These are phyloP conservation scores for Phytophthora cactorum DNA, from an alignment of 352 stramenopile genomes.

Conservation along the genomic window DNA sequence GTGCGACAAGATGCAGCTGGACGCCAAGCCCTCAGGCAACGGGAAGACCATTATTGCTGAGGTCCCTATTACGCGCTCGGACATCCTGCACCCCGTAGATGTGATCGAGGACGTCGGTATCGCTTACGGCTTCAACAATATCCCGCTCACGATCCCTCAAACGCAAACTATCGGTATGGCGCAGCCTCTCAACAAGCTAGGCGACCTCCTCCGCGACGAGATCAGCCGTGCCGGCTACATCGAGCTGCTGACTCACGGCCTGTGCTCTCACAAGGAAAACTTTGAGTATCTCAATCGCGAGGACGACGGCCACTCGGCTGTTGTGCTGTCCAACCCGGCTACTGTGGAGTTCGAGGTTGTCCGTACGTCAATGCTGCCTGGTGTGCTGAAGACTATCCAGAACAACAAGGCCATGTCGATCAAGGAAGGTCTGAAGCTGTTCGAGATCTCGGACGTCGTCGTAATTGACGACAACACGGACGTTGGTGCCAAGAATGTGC, in stretches of 20 bases:
- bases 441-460: constrained; percentile 99
- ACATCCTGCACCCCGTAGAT: constrained; percentile 99
- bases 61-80: constrained; percentile 97
- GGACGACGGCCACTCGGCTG: constrained; percentile 88
- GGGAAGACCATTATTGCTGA: constrained; percentile 89
- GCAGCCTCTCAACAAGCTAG: constrained; percentile 98
- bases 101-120: constrained; percentile 99
- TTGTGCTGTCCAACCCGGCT: constrained; percentile 98
- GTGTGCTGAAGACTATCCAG: constrained; percentile 98
- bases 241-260: constrained; percentile 97
- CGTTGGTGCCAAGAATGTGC: constrained; percentile 96
- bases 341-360: constrained; percentile 99
- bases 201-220: constrained; percentile 97
- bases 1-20: constrained; percentile 99
- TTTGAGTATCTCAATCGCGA: constrained; percentile 93
- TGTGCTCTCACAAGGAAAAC: constrained; percentile 98
- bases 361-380: constrained; percentile 97
- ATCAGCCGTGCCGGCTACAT: constrained; percentile 98
- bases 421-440: constrained; percentile 98
- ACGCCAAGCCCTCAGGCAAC: constrained; percentile 74
- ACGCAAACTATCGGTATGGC: constrained; percentile 96
- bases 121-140: constrained; percentile 99
- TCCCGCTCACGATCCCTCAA: constrained; percentile 94
- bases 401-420: constrained; percentile 98
- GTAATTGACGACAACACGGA: constrained; percentile 92